Evolutionary conservation across 805 yeast genomes (phyloP), one percentile per base, ranked within the genome.

Genomic region (Tetrapisispora fleetii): DNA sequence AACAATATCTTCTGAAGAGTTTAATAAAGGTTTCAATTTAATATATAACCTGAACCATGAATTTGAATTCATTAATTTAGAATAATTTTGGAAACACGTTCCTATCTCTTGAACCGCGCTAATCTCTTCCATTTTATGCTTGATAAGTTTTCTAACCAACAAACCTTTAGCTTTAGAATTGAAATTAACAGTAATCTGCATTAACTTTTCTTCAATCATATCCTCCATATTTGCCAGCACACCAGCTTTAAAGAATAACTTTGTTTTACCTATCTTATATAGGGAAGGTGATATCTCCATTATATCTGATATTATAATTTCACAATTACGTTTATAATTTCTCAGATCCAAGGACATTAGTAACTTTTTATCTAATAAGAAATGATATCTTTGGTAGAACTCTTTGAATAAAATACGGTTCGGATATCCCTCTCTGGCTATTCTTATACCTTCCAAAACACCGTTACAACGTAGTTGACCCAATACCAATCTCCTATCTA

Each of bases 341-440:
- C 59, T 60, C 16, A 28, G 48, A 33, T 46, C 37, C 2, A 46
- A 19, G 4, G 40, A 37, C n/a, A 22, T 33, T 19, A 36, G 6
- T 68, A 66, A 46, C 37, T 71, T 67, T 43, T 75, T 75, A 16
- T 73, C 69, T 8, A 80, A 74, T 19, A 93, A 69, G n/a, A 90
- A 77, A 30, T 77, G 77, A 63, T 93, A 93, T 47, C 96, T 75
- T 37, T 71, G 74, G 46, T 76, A 78, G 67, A 93, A 93, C 43
- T 87, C 91, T 41, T 81, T 78, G 65, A 90, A 91, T 28, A 81
- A 78, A 61, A 91, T 79, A 54, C 96, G 78, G 65, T 93, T 93
- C 5, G 99, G 99, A 65, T 84, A 93, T 2, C 99, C 99, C 9
- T 96, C 88, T 54, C 99, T 77, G 0, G 98, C 96, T 51, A 93